Conservation (phyloP, 768 basidiomycete species). For the Tylopilus rubrobrunneus region DNA sequence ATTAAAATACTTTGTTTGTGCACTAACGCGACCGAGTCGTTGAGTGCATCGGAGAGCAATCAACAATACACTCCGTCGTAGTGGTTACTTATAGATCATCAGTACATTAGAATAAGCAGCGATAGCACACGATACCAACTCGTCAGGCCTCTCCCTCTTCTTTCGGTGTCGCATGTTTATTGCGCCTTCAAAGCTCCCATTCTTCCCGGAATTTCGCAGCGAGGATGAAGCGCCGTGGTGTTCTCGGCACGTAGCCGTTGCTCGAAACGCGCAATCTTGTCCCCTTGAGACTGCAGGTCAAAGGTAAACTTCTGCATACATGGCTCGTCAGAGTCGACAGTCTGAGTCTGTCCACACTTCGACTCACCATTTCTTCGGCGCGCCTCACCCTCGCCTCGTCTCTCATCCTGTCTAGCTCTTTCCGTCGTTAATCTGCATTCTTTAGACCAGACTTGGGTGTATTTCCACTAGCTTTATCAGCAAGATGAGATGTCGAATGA, state of each 20-base stretch:
- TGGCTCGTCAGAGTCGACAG: conserved; percentile 9
- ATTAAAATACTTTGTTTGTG: conserved; percentile 52
- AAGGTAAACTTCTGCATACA: conserved; percentile 42
- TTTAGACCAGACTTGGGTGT: conserved; percentile 44
- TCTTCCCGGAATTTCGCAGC: conserved; percentile 55
- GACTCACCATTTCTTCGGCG: conserved; percentile 49
- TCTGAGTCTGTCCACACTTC: too few species aligned
- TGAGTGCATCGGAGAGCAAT: conserved; percentile 7
- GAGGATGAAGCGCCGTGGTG: conserved; percentile 56
- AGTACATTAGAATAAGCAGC: conserved; percentile 7
- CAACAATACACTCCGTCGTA: not conserved
- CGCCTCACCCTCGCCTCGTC: conserved; percentile 64
- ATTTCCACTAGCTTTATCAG: conserved; percentile 38
- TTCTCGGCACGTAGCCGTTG: conserved; percentile 46
- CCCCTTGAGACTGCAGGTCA: conserved; percentile 55
- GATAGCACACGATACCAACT: conserved; percentile 11
- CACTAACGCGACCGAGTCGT: conserved; percentile 25
- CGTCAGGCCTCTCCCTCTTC: conserved; percentile 35
- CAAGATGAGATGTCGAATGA: not conserved
- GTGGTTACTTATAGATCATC: conserved; percentile 18
- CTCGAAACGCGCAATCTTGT: conserved; percentile 63
- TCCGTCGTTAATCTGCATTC: conserved; percentile 64
- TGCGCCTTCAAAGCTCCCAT: conserved; percentile 43
- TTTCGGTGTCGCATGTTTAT: conserved; percentile 20
- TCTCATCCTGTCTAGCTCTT: conserved; percentile 64